Evolutionary conservation across 2,329 filamentous ascomycete genomes (phyloP), one percentile per base, ranked within the genome.

Genomic region (Arthrobotrys megalospora): DNA sequence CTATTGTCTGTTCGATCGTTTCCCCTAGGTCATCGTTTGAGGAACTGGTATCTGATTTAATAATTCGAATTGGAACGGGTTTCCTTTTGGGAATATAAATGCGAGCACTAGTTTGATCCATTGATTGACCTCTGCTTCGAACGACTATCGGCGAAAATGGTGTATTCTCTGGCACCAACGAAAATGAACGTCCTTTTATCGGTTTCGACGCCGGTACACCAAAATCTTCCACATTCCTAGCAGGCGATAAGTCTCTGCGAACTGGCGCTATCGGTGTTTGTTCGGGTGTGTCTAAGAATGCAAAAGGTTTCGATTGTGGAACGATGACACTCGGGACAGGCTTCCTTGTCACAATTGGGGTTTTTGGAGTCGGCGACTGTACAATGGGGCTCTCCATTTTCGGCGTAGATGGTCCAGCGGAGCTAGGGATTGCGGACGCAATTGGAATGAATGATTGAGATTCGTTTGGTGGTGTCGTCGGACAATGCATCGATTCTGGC

Each of bases 1-100:
- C 73, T 66, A 77, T 66, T 36, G 73, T 77, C 19, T 77, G 73
- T 38, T 77, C 73, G 34, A 77, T 77, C 3, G 73, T 71, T 32
- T 77, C 66, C 48, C 65, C 73, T n/a, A 77, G 60, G 67, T 52
- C 67, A 16, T 77, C 73, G 12, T 66, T 62, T 19, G 66, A 66
- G 47, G 50, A 21, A 32, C 50, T 53, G 12, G n/a, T 10, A 3
- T 66, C 43, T 12, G 41, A 7, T 24, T 66, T 66, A 38, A 63
- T 28, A 5, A 67, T 71, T 60, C 73, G 50, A 24, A 67, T 71
- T 7, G 73, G 73, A 21, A 77, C 73, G 4, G 73, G 73, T 19
- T 77, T 77, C 60, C 73, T 65, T 41, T 77, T 77, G 8, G 73
- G 73, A 47, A 77, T 77, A 10, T 16, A 71, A 32, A 70, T 77